Conservation (phyloP, 257 asterid genomes). For the Penstemon barbatus region DNA sequence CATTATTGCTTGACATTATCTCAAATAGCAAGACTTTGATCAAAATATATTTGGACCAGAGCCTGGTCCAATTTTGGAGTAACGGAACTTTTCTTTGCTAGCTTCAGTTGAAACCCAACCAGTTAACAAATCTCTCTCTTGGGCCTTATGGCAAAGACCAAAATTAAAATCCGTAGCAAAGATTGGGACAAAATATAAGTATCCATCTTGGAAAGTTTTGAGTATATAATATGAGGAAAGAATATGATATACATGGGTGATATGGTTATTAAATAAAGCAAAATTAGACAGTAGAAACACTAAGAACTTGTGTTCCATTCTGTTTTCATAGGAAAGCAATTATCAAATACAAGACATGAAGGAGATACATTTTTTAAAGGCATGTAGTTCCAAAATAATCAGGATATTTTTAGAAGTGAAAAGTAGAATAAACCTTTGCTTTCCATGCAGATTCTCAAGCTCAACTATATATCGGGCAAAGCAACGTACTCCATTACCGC, state of each 20-base stretch:
- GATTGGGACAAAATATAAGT: too few species aligned
- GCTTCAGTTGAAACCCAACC: too few species aligned
- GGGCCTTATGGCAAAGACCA: too few species aligned
- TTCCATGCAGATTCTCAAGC: constrained; percentile 73
- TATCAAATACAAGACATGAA: background rate
- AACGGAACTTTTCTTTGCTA: too few species aligned
- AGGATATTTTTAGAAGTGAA: background rate
- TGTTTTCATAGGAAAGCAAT: background rate
- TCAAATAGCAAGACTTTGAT: constrained; percentile 11
- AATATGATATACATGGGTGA: background rate
- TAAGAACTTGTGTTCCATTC: background rate
- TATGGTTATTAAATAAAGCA: background rate
- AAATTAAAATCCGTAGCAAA: too few species aligned
- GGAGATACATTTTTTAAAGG: constrained; percentile 3
- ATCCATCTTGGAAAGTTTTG: background rate
- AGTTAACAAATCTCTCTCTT: too few species aligned
- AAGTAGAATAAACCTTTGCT: constrained; percentile 49
- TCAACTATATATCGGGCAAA: constrained; percentile 80
- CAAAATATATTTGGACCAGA: too few species aligned
- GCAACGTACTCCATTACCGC: constrained; percentile 98
- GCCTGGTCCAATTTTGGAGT: too few species aligned
- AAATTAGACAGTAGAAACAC: background rate
- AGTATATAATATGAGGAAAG: background rate
- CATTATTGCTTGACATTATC: constrained; percentile 3
- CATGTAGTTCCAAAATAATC: constrained; percentile 4